Base-by-base conservation (phyloP, 2,329 filamentous ascomycete species). In the Diaporthe sp. region DNA sequence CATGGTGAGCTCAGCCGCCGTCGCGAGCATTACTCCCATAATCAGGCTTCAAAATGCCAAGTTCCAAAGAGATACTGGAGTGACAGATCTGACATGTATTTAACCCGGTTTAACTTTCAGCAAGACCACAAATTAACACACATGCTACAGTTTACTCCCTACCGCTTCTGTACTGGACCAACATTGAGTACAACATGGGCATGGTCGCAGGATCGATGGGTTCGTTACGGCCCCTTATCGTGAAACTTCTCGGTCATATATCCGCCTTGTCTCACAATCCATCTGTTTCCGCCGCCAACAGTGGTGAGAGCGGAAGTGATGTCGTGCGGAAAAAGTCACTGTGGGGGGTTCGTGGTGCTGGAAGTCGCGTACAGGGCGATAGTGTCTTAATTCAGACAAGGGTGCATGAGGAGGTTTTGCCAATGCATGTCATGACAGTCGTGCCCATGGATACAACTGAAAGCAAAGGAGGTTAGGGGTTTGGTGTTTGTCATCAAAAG, bases 131-230 rank as follows among this genome's bases (percentile, higher is more conserved):
- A 1, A 49, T 12, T 65, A 49, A 65, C 44, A 51, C 25, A 25
- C 25, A 25, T 15, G 3, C 6, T 3, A 34, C 15, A 67, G 61
- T 67, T 9, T 67, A 67, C 19, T 67, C 61, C 6, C 28, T 67
- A 6, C 61, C 61, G 17, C 42, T 67, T 1, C 44, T 67, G 4
- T 67, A 67, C 28, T 67, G 61, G 61, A 67, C 61, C 28, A 67
- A 67, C 25, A 28, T 67, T 25, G 61, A 67, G 28, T 67, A 67
- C 8, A 67, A 34, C 15, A 67, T 67, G 61, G 61, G 61, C 12
- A 67, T 67, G 61, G 61, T 67, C 9, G 61, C 61, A 19, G 61
- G 61, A 37, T 67, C 61, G 10, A 67, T 67, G 61, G 61, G 61
- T 13, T 49, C 42, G n/a, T 34, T 67, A 28, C 61, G 61, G 19